These are phyloP conservation scores for Copromyces sp. DNA, from an alignment of 495 filamentous ascomycete species.

Conservation along the genomic window DNA sequence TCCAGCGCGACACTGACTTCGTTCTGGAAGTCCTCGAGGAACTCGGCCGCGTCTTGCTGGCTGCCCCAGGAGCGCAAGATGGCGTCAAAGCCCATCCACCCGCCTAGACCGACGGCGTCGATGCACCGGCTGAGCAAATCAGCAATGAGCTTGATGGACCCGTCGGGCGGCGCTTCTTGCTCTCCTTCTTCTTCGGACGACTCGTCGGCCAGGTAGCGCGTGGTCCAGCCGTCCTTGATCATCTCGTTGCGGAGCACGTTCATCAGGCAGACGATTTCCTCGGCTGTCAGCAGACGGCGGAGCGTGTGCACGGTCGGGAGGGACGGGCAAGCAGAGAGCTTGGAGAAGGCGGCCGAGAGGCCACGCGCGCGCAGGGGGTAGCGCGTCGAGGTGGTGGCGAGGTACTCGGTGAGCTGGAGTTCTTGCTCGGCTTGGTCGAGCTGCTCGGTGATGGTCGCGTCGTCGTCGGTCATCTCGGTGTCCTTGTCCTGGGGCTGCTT, in stretches of 20 bases:
- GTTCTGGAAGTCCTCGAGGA: conserved; percentile 56
- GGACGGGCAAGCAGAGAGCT: conserved; percentile 54
- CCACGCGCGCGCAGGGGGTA: conserved; percentile 32
- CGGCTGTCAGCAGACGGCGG: conserved; percentile 50
- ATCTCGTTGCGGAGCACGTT: conserved; percentile 61
- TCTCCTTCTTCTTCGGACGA: conserved; percentile 24
- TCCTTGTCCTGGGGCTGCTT: conserved; percentile 7
- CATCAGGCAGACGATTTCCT: conserved; percentile 63
- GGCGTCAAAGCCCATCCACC: conserved; percentile 61
- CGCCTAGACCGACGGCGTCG: conserved; percentile 73
- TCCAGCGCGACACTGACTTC: conserved; percentile 70
- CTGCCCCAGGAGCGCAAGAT: conserved; percentile 32
- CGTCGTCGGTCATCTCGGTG: conserved; percentile 18
- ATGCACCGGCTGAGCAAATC: conserved; percentile 65
- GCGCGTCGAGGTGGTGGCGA: conserved; percentile 31
- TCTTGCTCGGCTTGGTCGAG: conserved; percentile 39
- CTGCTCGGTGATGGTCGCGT: conserved; percentile 34
- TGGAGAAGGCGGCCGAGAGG: conserved; percentile 45
- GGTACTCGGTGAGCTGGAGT: conserved; percentile 40
- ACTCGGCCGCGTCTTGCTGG: conserved; percentile 44
- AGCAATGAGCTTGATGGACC: conserved; percentile 47
- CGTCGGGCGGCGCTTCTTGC: conserved; percentile 43
- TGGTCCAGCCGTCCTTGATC: conserved; percentile 56
- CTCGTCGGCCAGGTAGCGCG: conserved; percentile 48
- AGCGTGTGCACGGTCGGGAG: conserved; percentile 49